Conservation (phyloP, 83 land plant species). For the Isoetes engelmannii region DNA sequence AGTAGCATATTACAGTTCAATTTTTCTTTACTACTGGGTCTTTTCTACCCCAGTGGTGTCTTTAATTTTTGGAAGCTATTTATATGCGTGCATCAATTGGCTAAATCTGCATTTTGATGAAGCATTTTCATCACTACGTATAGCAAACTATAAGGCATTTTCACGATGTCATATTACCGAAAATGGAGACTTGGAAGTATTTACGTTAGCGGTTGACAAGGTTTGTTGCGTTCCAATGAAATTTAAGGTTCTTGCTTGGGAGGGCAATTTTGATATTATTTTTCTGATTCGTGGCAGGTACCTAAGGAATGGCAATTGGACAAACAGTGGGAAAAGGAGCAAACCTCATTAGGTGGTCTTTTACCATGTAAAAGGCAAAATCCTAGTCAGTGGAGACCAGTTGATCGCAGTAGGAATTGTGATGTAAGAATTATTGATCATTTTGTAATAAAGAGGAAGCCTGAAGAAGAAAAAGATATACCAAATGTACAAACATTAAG, state of each 20-base stretch:
- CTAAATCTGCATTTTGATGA: slow-evolving; percentile 94
- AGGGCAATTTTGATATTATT: background rate
- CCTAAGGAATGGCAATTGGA: slow-evolving; percentile 94
- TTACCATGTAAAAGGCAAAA: slow-evolving; percentile 39
- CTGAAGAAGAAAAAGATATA: background rate
- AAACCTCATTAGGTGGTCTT: slow-evolving; percentile 24
- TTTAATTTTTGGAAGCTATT: slow-evolving; percentile 86
- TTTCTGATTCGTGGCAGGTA: slow-evolving; percentile 44
- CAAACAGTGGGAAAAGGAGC: slow-evolving; percentile 72
- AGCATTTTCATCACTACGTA: slow-evolving; percentile 92
- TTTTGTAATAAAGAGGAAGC: slow-evolving; percentile 49
- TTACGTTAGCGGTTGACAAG: slow-evolving; percentile 90
- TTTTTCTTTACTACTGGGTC: slow-evolving; percentile 92
- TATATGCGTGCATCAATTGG: slow-evolving; percentile 96
- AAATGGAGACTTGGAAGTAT: slow-evolving; percentile 71
- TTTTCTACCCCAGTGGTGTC: slow-evolving; percentile 95
- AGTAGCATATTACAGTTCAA: slow-evolving; percentile 65
- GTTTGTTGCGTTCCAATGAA: slow-evolving; percentile 20
- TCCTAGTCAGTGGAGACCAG: slow-evolving; percentile 87
- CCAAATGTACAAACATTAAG: too few species aligned
- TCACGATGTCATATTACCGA: slow-evolving; percentile 76
- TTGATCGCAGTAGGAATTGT: slow-evolving; percentile 47
- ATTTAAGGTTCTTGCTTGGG: background rate
- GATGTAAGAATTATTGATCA: slow-evolving; percentile 75
- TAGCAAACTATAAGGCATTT: slow-evolving; percentile 92